Percentiles rank a stretch among this genome's conserved stretches.
These are phyloP conservation scores for Novymonas esmeraldas DNA, from an alignment of 208 protist species.

Conservation along the genomic window DNA sequence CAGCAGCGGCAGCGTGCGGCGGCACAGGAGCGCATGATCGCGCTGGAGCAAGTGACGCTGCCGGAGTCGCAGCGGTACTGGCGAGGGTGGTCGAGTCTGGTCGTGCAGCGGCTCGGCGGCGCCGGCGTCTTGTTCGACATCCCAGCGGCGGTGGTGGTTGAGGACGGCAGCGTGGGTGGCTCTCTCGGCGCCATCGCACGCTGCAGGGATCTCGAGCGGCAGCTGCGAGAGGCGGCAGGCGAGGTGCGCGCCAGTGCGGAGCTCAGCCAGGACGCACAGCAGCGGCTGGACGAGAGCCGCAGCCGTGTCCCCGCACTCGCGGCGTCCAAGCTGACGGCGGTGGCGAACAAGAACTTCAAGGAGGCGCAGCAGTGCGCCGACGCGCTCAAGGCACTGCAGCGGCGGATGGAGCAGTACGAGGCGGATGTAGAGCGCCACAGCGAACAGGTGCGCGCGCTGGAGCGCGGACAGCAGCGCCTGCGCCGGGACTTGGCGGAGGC, in stretches of 20 bases:
- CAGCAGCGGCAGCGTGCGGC: conserved; percentile 3
- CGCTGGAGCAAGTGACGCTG: conserved; percentile 18
- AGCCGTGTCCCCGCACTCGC: conserved; percentile 32
- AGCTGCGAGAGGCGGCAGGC: conserved; percentile 27
- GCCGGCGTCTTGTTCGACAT: conserved; percentile 15
- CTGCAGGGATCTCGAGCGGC: conserved; percentile 21
- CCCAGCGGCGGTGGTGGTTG: not conserved
- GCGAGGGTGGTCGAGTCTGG: conserved; percentile 12
- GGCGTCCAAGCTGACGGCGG: conserved; percentile 45
- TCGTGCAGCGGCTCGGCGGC: conserved; percentile 9
- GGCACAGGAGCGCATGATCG: conserved; percentile 7
- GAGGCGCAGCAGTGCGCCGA: conserved; percentile 44
- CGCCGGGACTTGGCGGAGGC: conserved; percentile 9
- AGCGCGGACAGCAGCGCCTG: conserved; percentile 11
- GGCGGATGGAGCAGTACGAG: conserved; percentile 3
- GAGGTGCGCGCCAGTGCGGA: conserved; percentile 29
- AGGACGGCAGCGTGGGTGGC: not conserved
- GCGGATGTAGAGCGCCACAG: conserved; percentile 17
- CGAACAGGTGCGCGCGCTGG: conserved; percentile 9
- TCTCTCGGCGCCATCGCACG: conserved; percentile 1
- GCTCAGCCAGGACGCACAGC: conserved; percentile 10
- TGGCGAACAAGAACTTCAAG: conserved; percentile 45
- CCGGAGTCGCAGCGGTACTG: conserved; percentile 25
- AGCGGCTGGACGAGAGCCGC: conserved; percentile 8
- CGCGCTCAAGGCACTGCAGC: conserved; percentile 23